These are phyloP conservation scores for Caryopteris hybrid DNA, from an alignment of 305 asterid species.

Conservation along the genomic window DNA sequence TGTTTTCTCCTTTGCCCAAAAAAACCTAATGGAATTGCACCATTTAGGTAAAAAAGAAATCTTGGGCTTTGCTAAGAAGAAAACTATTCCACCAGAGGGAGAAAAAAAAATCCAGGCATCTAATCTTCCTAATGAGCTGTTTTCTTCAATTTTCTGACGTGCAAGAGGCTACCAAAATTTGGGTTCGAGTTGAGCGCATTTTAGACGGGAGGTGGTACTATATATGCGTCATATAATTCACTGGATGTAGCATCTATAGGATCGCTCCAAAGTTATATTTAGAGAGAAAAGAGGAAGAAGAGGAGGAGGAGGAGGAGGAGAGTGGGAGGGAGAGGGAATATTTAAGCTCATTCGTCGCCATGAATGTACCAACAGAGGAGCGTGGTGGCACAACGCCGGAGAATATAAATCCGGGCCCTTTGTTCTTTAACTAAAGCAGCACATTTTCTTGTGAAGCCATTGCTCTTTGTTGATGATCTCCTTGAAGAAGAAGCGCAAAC, in stretches of 20 bases:
- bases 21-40: slow-evolving; percentile 43
- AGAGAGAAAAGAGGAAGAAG: not conserved
- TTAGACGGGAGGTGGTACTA: too few species aligned
- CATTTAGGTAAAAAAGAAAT: slow-evolving; percentile 43
- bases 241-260: not conserved
- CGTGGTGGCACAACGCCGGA: slow-evolving; percentile 94
- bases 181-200: not conserved
- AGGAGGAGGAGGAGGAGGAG: too few species aligned
- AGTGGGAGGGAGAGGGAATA: not conserved
- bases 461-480: slow-evolving; percentile 38
- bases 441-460: slow-evolving; percentile 68
- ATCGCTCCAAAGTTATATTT: not conserved
- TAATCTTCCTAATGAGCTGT: slow-evolving; percentile 3
- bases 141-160: slow-evolving; percentile 9
- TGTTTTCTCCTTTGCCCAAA: slow-evolving; percentile 31
- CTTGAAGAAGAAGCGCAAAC: too few species aligned
- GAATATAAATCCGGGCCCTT: slow-evolving; percentile 70
- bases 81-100: not conserved
- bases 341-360: slow-evolving; percentile 49
- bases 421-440: slow-evolving; percentile 72
- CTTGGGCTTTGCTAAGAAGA: slow-evolving; percentile 22
- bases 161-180: not conserved
- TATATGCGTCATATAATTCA: not conserved
- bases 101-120: slow-evolving; percentile 20
- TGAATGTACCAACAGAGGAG: slow-evolving; percentile 83